Base-by-base conservation (phyloP, 1,284 basidiomycete species). In the Bothia castanella region DNA sequence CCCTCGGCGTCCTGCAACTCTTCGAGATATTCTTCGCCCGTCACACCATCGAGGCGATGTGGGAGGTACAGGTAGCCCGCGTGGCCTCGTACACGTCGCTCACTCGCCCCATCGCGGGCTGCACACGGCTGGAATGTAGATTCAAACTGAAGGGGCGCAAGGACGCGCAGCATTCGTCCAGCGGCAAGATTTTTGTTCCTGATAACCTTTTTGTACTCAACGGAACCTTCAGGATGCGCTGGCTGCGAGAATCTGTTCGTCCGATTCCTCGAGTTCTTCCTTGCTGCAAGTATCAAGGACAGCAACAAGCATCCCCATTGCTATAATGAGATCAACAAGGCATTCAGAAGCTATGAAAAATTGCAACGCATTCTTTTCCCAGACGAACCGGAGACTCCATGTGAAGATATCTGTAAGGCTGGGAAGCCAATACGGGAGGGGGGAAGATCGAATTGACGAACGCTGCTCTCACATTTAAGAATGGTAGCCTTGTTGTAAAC, bases 181-280 rank as follows among this genome's bases (percentile, higher is more conserved):
- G 99, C 95, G 45, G 95, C 97, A 67, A 98, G 80, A 60, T 99
- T 99, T 81, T 99, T 99, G 78, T 92, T 97, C 77, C 92, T 97
- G 78, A 95, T 92, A 56, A 88, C 77, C 62, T 87, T 85, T 59
- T 90, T 77, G 55, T 91, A 83, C 69, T 94, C 92, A 20, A 74
- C 69, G 0, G 74, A 66, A n/a, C 87, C 84, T 30, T 85, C 80
- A 14, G 67, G 63, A 39, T 67, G 65, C 9, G 68, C 58, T 9
- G 61, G 52, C 2, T 27, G 71, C 56, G 27, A 35, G 69, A 67
- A 61, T 10, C 73, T 72, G 67, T 47, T 84, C 81, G 5, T 92
- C 89, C 35, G 83, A 84, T 68, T 95, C 92, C 60, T 94, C 92
- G 9, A 97, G 78, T 70, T 97, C 94, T 69, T 97, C 94, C 69